Evolutionary conservation across 2,329 filamentous ascomycete species (phyloP).

Genomic region (Hymenoscyphus occultus): DNA sequence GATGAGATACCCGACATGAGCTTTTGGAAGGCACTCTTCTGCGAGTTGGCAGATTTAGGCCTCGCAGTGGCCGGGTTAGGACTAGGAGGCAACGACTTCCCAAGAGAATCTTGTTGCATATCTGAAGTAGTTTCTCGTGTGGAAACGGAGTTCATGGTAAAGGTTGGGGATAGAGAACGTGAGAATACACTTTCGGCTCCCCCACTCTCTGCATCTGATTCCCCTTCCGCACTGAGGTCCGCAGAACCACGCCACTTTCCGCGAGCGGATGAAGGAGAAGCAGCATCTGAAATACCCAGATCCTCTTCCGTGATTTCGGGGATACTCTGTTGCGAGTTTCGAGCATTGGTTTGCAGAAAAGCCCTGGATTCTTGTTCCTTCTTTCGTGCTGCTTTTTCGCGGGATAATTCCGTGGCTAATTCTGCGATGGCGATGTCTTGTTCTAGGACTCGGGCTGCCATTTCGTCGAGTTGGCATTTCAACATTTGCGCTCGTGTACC

Average conservation of each 20-base stretch:
- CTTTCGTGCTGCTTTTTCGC: slow-evolving; percentile 45
- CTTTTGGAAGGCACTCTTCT: slow-evolving; percentile 48
- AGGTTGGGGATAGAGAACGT: slow-evolving; percentile 55
- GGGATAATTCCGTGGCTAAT: slow-evolving; percentile 49
- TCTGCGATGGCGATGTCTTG: slow-evolving; percentile 51
- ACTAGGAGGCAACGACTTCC: slow-evolving; percentile 20
- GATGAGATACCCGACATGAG: slow-evolving; percentile 44
- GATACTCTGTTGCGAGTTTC: slow-evolving; percentile 5
- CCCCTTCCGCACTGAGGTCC: slow-evolving; percentile 53
- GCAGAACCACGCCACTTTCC: slow-evolving; percentile 26
- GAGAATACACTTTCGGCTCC: slow-evolving; percentile 58
- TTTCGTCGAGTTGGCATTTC: slow-evolving; percentile 58
- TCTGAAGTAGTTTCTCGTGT: slow-evolving; percentile 24
- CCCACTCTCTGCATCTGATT: slow-evolving; percentile 52
- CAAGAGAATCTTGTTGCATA: slow-evolving; percentile 25
- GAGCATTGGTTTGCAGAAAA: slow-evolving; percentile 27
- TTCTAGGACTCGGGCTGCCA: slow-evolving; percentile 52
- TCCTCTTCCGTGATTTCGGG: slow-evolving; percentile 27
- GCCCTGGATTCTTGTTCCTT: slow-evolving; percentile 32
- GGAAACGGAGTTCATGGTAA: slow-evolving; percentile 33
- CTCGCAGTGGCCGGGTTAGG: slow-evolving; percentile 24
- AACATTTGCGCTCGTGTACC: slow-evolving; percentile 52
- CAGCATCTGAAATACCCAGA: slow-evolving; percentile 26
- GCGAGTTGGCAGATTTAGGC: slow-evolving; percentile 34
- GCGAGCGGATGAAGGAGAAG: slow-evolving; percentile 5